Percentiles rank a stretch among this genome's conserved stretches.
Conservation (phyloP, 163 green algal genomes). For the Chlamydomonas reinhardtii region DNA sequence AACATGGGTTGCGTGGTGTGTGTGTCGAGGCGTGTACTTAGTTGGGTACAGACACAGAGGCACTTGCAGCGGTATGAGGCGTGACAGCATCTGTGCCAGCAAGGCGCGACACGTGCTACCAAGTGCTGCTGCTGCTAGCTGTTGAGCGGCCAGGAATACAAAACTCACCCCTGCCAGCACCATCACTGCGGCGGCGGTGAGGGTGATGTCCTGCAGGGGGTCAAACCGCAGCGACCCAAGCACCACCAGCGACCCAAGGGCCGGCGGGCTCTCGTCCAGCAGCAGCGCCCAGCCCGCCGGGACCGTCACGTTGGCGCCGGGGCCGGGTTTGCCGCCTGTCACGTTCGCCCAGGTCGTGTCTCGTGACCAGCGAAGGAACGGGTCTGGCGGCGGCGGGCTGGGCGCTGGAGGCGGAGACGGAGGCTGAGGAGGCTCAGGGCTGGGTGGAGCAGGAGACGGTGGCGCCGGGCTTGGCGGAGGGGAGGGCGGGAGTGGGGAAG, state of each 20-base stretch:
- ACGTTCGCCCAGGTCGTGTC: background rate
- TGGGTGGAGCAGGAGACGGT: slow-evolving; percentile 35
- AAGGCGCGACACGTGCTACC: too few species aligned
- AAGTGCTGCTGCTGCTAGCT: too few species aligned
- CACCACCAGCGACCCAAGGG: slow-evolving; percentile 45
- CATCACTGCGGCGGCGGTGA: background rate
- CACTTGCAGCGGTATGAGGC: too few species aligned
- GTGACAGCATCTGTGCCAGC: too few species aligned
- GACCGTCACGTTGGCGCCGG: slow-evolving; percentile 66
- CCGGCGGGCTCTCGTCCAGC: slow-evolving; percentile 56
- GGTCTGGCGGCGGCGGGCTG: background rate
- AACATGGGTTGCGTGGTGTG: too few species aligned
- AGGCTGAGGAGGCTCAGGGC: slow-evolving; percentile 12
- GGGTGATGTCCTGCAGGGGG: background rate
- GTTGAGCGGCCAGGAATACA: too few species aligned
- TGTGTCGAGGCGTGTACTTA: too few species aligned
- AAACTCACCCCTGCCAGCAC: background rate
- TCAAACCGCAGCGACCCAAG: slow-evolving; percentile 16
- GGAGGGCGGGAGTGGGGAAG: background rate
- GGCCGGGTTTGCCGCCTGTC: slow-evolving; percentile 27
- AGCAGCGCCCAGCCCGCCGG: slow-evolving; percentile 60
- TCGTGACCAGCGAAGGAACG: background rate
- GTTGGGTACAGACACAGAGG: background rate
- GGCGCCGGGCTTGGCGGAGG: slow-evolving; percentile 36
- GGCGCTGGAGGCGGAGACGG: background rate